Evolutionary conservation across 1,139 yeast species (phyloP), one percentile per base, ranked within the genome.

Genomic region (Diutina rugosa): DNA sequence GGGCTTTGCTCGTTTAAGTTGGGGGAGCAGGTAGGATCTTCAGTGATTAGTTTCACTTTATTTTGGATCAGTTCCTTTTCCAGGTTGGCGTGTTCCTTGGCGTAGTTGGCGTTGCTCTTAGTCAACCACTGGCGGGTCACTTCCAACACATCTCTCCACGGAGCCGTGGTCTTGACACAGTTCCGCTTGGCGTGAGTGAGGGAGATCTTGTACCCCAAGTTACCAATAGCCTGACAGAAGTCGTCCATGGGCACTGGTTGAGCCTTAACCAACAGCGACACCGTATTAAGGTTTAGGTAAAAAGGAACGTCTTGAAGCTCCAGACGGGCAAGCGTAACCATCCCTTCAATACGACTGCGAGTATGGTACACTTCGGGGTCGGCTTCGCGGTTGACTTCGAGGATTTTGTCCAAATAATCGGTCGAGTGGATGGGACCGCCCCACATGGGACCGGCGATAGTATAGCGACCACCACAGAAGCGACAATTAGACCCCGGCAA

Each of bases 361-460:
- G 99, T 95, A 56, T 87, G 87, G 67, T 88, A 90, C 0, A 79
- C 74, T 1, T 72, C 74, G 26, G 52, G 51, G 14, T 75, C 74
- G 58, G 74, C 71, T 26, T 72, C 68, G 30, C 69, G 68, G 61
- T 84, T 84, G 52, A 86, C 72, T 26, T 77, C 74, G 57, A 89
- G 73, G 55, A 91, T 77, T 61, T 76, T 79, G 46, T 81, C 77
- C 54, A 93, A 75, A 63, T 90, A 93, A 21, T 77, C 80, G 45
- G 69, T 68, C 65, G 85, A 79, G 65, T 91, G 98, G 56, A 93
- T 71, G 2, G 78, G 74, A 0, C 95, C 97, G 10, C 82, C 89
- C 87, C 96, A 93, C 97, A 93, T 89, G 57, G 99, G 99, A 1
- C 99, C 99, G 2, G 95, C 93, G 51, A 93, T 68, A 65, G 87